These are phyloP conservation scores for Phytophthora chlamydospora DNA, from an alignment of 352 stramenopile genomes.

Conservation along the genomic window DNA sequence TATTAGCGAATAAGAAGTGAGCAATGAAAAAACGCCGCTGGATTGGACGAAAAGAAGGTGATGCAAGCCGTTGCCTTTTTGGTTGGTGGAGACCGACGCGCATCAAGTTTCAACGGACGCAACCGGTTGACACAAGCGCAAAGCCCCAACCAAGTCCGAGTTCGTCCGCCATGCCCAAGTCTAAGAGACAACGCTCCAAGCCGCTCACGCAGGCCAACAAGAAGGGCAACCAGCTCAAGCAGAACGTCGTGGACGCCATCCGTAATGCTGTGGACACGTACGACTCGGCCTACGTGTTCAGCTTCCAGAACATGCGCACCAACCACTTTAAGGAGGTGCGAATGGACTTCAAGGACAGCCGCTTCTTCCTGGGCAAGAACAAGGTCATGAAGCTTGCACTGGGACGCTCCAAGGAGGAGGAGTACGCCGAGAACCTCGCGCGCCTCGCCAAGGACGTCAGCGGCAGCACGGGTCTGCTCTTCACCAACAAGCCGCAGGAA, in stretches of 20 bases:
- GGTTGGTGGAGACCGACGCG: slow-evolving; percentile 55
- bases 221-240: slow-evolving; percentile 97
- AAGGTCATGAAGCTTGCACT: slow-evolving; percentile 98
- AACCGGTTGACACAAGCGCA: slow-evolving; percentile 14
- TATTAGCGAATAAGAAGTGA: slow-evolving; percentile 33
- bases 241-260: slow-evolving; percentile 93
- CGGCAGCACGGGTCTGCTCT: slow-evolving; percentile 95
- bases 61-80: slow-evolving; percentile 38
- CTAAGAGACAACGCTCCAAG: slow-evolving; percentile 88
- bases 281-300: slow-evolving; percentile 95
- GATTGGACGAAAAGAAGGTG: slow-evolving; percentile 55
- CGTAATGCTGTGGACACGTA: slow-evolving; percentile 94
- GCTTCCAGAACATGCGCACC: slow-evolving; percentile 98
- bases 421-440: slow-evolving; percentile 96
- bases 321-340: slow-evolving; percentile 99
- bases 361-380: slow-evolving; percentile 99
- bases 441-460: slow-evolving; percentile 92
- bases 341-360: slow-evolving; percentile 95
- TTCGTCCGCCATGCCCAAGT: slow-evolving; percentile 79
- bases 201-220: slow-evolving; percentile 96
- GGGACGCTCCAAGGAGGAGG: slow-evolving; percentile 93
- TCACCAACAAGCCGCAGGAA: slow-evolving; percentile 92
- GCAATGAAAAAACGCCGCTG: neutral
- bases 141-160: slow-evolving; percentile 17
- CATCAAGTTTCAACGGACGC: slow-evolving; percentile 15